phyloP scores from a whole-genome alignment of 495 filamentous ascomycete genomes.

The Rostrohypoxylon terebratum region DNA sequence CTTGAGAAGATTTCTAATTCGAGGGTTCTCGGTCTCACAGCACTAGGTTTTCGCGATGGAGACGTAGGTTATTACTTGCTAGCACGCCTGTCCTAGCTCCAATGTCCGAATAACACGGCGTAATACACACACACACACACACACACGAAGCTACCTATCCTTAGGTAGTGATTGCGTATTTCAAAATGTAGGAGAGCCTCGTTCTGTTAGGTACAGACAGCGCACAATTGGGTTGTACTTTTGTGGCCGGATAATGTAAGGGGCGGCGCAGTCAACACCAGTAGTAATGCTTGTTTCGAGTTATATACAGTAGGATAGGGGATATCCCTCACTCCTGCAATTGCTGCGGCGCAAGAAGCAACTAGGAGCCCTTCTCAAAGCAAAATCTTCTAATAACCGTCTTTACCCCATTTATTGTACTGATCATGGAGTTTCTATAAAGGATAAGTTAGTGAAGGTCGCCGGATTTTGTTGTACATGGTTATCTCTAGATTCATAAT shows the following conservation, averaged over 20 bases:
- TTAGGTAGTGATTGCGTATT: constrained; percentile 12
- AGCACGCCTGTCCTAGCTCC: constrained; percentile 9
- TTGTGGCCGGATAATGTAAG: not conserved
- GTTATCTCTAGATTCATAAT: not conserved
- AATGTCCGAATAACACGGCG: constrained; percentile 3
- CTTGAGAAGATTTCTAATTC: not conserved
- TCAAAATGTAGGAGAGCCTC: not conserved
- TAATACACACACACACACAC: not conserved
- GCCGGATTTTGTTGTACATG: not conserved
- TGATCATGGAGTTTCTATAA: constrained; percentile 85
- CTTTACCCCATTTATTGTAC: constrained; percentile 99
- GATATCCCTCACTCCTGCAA: constrained; percentile 14
- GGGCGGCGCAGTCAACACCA: constrained; percentile 1
- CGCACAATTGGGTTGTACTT: not conserved
- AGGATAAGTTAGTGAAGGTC: constrained; percentile 41
- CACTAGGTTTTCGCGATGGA: constrained; percentile 5
- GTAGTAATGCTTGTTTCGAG: constrained; percentile 21
- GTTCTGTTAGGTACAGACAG: not conserved
- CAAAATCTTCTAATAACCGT: constrained; percentile 61
- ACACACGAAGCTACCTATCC: not conserved
- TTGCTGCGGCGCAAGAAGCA: not conserved
- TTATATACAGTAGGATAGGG: constrained; percentile 36
- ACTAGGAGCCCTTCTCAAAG: not conserved
- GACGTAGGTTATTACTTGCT: constrained; percentile 10
- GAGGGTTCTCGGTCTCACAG: not conserved